Evolutionary conservation across 1,139 yeast species (phyloP).

Genomic region (Suzukiozyma palmioleophila): DNA sequence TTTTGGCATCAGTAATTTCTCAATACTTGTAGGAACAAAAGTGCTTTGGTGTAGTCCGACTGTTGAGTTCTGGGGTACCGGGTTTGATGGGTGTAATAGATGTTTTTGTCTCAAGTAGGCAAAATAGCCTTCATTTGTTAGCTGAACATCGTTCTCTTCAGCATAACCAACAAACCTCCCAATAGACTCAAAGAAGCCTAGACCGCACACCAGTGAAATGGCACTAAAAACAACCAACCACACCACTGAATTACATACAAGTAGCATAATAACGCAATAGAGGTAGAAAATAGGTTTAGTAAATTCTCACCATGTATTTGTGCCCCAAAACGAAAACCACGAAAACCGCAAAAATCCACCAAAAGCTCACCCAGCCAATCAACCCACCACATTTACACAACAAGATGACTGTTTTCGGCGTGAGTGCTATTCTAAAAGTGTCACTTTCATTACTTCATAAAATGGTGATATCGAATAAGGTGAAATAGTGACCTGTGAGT

Average conservation of each 20-base stretch:
- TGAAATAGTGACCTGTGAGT: no score
- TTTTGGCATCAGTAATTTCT: background rate
- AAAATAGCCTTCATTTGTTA: conserved; percentile 1
- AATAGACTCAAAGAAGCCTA: conserved; percentile 2
- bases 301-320: background rate
- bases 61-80: background rate
- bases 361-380: no score
- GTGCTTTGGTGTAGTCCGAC: background rate
- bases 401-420: no score
- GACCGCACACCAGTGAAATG: background rate
- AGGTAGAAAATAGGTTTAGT: background rate
- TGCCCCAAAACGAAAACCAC: no score
- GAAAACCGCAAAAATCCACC: no score
- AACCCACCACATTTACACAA: no score
- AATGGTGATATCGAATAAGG: no score
- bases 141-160: conserved; percentile 1
- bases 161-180: conserved; percentile 1
- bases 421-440: no score
- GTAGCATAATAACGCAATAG: background rate
- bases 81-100: conserved; percentile 7
- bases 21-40: conserved; percentile 1
- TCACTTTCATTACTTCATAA: no score
- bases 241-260: background rate
- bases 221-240: background rate
- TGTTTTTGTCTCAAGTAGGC: conserved; percentile 1